A percentile compares a stretch with the other conserved stretches of the same genome.
phyloP scores from a whole-genome alignment of 2,329 filamentous ascomycete species.

The Fusarium nygamai region DNA sequence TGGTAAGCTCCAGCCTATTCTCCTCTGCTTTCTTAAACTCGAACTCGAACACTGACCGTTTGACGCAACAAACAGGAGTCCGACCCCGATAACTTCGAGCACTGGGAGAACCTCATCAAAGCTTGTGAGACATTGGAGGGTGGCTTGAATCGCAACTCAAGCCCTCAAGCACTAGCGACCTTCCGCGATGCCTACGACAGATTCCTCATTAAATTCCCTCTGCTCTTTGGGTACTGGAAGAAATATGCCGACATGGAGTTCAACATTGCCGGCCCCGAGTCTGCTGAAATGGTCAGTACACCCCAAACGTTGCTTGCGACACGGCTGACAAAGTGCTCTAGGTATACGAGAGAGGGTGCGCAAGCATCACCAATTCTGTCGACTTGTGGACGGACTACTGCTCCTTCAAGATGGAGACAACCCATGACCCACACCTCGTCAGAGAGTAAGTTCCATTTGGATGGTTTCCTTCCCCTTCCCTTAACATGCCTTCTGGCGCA shows the following conservation, averaged over 20 bases:
- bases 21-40: not conserved
- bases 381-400: constrained; percentile 99
- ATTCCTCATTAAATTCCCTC: constrained; percentile 92
- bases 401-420: constrained; percentile 97
- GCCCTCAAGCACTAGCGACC: constrained; percentile 88
- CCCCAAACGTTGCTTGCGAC: not conserved
- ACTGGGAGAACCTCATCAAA: constrained; percentile 91
- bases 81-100: constrained; percentile 91
- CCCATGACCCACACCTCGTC: constrained; percentile 92
- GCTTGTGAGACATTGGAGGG: constrained; percentile 87
- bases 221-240: constrained; percentile 99
- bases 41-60: constrained; percentile 34
- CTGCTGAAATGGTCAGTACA: constrained; percentile 88
- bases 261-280: constrained; percentile 94
- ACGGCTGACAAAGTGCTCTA: constrained; percentile 49
- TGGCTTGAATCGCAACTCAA: constrained; percentile 95
- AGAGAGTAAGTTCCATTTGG: constrained; percentile 93
- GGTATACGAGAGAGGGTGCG: constrained; percentile 95
- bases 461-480: constrained; percentile 76
- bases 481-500: constrained; percentile 65
- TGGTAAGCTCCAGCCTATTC: constrained; percentile 63
- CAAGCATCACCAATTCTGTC: constrained; percentile 91
- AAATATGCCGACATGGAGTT: constrained; percentile 99
- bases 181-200: constrained; percentile 90
- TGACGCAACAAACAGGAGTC: constrained; percentile 55